Evolutionary conservation across 495 filamentous ascomycete species (phyloP).

Genomic region (Neurospora sp.): DNA sequence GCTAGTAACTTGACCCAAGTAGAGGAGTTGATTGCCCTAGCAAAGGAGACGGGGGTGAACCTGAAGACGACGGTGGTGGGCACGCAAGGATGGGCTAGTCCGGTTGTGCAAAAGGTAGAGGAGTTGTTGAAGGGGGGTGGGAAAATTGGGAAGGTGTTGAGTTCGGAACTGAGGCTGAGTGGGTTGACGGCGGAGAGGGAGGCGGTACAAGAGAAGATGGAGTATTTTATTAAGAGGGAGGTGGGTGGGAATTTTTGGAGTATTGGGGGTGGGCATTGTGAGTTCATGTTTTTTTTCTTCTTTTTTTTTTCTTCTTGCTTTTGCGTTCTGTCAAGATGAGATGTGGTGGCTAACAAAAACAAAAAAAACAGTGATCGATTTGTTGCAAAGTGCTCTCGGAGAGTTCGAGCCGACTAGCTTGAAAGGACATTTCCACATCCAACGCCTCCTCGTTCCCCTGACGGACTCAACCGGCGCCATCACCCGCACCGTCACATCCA

Average conservation of each 20-base stretch:
- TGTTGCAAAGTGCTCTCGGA: slow-evolving; percentile 2
- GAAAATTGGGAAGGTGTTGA: slow-evolving; percentile 43
- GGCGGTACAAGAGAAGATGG: slow-evolving; percentile 17
- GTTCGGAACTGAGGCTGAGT: slow-evolving; percentile 35
- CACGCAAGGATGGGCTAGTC: slow-evolving; percentile 38
- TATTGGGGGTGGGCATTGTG: slow-evolving; percentile 41
- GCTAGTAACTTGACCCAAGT: slow-evolving; percentile 25
- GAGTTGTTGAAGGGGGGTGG: slow-evolving; percentile 34
- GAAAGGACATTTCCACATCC: slow-evolving; percentile 33
- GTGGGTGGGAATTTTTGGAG: slow-evolving; percentile 43
- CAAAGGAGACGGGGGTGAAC: slow-evolving; percentile 20
- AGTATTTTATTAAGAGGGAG: slow-evolving; percentile 34
- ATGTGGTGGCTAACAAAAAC: too few relatives aligned
- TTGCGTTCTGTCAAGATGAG: too few relatives aligned
- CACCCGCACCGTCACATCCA: slow-evolving; percentile 18
- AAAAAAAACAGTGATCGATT: too few relatives aligned
- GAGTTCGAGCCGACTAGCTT: slow-evolving; percentile 23
- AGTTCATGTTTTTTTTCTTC: too few relatives aligned
- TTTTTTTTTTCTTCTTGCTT: too few relatives aligned
- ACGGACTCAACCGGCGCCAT: slow-evolving; percentile 14
- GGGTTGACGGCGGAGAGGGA: slow-evolving; percentile 28
- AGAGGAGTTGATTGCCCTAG: slow-evolving; percentile 32
- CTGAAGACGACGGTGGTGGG: slow-evolving; percentile 39
- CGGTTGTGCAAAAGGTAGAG: slow-evolving; percentile 33
- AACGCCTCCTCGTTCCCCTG: slow-evolving; percentile 33